A percentile compares a stretch with the other conserved stretches of the same genome.
phyloP scores from a whole-genome alignment of 768 basidiomycete genomes.

The Kwoniella dejecticola region DNA sequence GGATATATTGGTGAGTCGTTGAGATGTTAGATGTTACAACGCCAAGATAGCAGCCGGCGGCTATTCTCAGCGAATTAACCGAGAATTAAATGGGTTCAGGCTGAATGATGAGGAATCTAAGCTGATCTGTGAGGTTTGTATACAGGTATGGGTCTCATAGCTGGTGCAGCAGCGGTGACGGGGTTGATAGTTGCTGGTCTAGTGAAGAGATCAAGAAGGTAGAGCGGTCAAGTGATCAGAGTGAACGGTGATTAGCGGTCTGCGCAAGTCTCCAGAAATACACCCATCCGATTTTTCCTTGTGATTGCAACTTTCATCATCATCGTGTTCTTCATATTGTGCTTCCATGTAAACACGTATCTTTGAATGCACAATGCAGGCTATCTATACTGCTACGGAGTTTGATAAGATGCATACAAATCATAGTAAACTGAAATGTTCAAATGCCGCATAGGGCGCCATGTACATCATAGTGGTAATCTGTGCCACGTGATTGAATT shows the following conservation, averaged over 20 bases:
- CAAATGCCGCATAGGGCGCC: constrained; percentile 7
- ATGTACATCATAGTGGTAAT: constrained; percentile 1
- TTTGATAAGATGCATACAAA: too few species aligned
- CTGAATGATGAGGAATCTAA: background rate
- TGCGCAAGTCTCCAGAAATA: too few species aligned
- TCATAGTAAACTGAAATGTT: too few species aligned
- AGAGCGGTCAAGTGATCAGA: too few species aligned
- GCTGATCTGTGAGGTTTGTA: background rate
- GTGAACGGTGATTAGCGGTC: constrained; percentile 7
- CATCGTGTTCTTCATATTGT: background rate
- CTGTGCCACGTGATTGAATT: background rate
- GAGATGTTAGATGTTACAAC: background rate
- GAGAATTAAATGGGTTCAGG: background rate
- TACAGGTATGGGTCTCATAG: constrained; percentile 86
- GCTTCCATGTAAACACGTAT: too few species aligned
- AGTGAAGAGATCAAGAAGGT: constrained; percentile 35
- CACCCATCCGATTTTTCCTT: too few species aligned
- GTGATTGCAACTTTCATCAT: too few species aligned
- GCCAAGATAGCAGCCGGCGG: background rate
- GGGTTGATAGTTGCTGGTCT: constrained; percentile 55
- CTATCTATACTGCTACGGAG: too few species aligned
- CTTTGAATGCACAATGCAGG: too few species aligned
- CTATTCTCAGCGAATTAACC: background rate
- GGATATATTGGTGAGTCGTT: constrained; percentile 74
- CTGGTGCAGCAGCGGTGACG: constrained; percentile 83